A percentile compares a stretch with the other conserved stretches of the same genome.
Conservation (phyloP, 306 rosid species). For the Luffa aegyptiaca region DNA sequence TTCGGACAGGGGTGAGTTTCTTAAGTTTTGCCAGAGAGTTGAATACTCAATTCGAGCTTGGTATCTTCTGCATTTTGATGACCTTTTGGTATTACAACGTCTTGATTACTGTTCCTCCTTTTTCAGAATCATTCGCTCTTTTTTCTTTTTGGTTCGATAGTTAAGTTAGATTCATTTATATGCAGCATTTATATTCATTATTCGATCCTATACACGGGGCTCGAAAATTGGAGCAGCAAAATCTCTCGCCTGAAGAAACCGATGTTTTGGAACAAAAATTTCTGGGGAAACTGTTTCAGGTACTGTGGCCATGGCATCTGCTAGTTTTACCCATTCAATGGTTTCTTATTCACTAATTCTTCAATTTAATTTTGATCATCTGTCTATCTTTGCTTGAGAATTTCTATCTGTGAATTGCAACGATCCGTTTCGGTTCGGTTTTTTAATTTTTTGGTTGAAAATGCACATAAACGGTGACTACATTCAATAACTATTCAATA, state of each 20-base stretch:
- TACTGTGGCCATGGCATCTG: conserved; percentile 11
- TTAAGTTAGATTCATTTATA: background rate
- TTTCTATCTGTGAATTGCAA: background rate
- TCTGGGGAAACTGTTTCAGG: conserved; percentile 72
- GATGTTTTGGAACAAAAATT: conserved; percentile 80
- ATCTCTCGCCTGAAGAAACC: conserved; percentile 39
- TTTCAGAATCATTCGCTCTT: background rate
- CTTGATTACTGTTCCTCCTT: background rate
- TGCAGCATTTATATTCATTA: conserved; percentile 79
- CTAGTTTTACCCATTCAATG: background rate
- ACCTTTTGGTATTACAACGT: conserved; percentile 55
- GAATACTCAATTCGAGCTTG: conserved; percentile 93
- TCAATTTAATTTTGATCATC: background rate
- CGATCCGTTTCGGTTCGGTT: background rate
- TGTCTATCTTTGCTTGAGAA: background rate
- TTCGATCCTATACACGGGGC: conserved; percentile 73
- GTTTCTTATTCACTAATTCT: background rate
- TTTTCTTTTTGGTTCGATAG: background rate
- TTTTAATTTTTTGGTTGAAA: background rate
- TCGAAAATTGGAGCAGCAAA: conserved; percentile 63
- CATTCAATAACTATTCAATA: background rate
- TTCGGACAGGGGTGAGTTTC: conserved; percentile 69
- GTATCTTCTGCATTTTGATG: conserved; percentile 92
- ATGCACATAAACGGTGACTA: background rate
- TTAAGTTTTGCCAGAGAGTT: conserved; percentile 73